Percentiles rank a stretch among this genome's conserved stretches.
phyloP scores from a whole-genome alignment of 805 yeast genomes.

The Lipomyces starkeyi region DNA sequence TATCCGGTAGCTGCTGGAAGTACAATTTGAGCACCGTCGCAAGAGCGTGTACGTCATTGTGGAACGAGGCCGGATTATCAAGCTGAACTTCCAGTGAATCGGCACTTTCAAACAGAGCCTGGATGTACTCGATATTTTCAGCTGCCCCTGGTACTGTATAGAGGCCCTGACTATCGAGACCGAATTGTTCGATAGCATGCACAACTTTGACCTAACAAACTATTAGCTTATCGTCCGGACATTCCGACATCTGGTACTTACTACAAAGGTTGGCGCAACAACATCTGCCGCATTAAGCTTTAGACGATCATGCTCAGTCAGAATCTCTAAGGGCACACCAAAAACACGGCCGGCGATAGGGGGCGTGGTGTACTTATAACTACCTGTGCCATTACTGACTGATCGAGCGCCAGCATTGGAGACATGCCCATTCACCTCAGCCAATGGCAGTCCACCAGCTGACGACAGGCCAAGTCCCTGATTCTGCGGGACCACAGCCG shows the following conservation, averaged over 20 bases:
- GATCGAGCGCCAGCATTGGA: neutral
- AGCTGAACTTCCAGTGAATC: conserved; percentile 63
- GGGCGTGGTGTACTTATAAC: neutral
- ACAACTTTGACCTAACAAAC: conserved; percentile 70
- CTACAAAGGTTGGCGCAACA: conserved; percentile 86
- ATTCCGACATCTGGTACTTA: neutral
- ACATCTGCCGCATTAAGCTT: conserved; percentile 49
- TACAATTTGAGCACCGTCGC: conserved; percentile 85
- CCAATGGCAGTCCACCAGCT: conserved; percentile 3
- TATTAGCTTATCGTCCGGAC: neutral
- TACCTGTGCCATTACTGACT: neutral
- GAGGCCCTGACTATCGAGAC: conserved; percentile 85
- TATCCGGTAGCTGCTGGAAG: conserved; percentile 85
- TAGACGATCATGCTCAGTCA: conserved; percentile 75
- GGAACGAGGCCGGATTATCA: conserved; percentile 58
- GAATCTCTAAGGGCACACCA: conserved; percentile 80
- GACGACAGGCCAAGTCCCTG: neutral
- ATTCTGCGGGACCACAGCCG: neutral
- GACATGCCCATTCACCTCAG: neutral
- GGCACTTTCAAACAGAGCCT: conserved; percentile 57
- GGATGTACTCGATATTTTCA: conserved; percentile 72
- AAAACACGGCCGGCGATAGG: conserved; percentile 52
- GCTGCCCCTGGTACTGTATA: conserved; percentile 85
- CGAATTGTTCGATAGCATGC: conserved; percentile 81
- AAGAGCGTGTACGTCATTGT: conserved; percentile 85